Percentiles rank a stretch among this genome's conserved stretches.
phyloP scores from a whole-genome alignment of 768 basidiomycete species.

The Podaxis sp. region DNA sequence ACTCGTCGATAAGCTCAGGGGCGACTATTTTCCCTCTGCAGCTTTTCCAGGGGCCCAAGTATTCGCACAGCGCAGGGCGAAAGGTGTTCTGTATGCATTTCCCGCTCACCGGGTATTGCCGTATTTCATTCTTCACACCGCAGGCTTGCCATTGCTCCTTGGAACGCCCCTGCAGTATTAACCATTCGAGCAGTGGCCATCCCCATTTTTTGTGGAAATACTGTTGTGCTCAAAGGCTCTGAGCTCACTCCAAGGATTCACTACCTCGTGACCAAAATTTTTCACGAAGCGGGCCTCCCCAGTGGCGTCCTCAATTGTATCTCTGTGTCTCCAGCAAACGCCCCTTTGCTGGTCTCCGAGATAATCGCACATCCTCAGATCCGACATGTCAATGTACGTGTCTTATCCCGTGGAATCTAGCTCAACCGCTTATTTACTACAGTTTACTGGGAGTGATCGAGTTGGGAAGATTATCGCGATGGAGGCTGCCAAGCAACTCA shows the following conservation, averaged over 20 bases:
- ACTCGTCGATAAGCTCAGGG: constrained; percentile 33
- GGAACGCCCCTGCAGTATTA: constrained; percentile 49
- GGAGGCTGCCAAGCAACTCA: constrained; percentile 52
- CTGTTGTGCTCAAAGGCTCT: constrained; percentile 48
- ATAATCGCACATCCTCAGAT: constrained; percentile 53
- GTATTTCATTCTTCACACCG: not conserved
- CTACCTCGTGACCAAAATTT: constrained; percentile 38
- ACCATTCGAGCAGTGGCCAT: constrained; percentile 39
- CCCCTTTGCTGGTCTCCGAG: constrained; percentile 40
- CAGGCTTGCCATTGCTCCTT: constrained; percentile 50
- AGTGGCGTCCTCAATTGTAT: constrained; percentile 55
- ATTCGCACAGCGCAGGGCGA: constrained; percentile 40
- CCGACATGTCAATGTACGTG: constrained; percentile 46
- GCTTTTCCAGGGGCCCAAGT: constrained; percentile 39
- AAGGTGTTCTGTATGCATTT: constrained; percentile 46
- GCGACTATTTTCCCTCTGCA: constrained; percentile 38
- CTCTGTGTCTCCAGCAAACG: constrained; percentile 37
- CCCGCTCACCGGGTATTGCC: not conserved
- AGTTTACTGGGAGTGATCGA: constrained; percentile 55
- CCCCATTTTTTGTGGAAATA: constrained; percentile 53
- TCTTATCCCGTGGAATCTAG: not conserved
- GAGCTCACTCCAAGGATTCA: constrained; percentile 47
- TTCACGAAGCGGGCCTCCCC: constrained; percentile 59
- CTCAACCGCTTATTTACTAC: not conserved
- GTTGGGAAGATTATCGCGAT: constrained; percentile 49